phyloP scores from a whole-genome alignment of 2,329 filamentous ascomycete genomes.

The Claviceps humidiphila region DNA sequence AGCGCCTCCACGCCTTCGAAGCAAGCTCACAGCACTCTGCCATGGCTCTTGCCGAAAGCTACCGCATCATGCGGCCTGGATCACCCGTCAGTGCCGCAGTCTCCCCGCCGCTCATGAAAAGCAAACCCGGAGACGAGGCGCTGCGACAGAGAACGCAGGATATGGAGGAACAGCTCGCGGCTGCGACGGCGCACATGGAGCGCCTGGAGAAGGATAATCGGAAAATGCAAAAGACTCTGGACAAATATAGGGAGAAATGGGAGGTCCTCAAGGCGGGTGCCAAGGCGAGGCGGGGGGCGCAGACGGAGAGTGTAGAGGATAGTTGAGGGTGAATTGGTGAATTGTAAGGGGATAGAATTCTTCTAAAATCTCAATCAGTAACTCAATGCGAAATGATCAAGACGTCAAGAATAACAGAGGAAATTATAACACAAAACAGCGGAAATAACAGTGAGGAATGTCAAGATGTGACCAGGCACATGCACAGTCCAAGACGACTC shows the following conservation, averaged over 20 bases:
- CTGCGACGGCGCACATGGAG: constrained; percentile 46
- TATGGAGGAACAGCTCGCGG: constrained; percentile 52
- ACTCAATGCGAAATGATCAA: no score
- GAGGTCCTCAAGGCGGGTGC: constrained; percentile 47
- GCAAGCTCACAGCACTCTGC: constrained; percentile 79
- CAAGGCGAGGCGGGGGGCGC: constrained; percentile 36
- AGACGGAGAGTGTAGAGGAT: constrained; percentile 22
- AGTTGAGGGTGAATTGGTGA: constrained; percentile 4
- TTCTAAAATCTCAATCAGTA: no score
- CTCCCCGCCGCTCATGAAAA: constrained; percentile 14
- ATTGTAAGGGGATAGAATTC: no score
- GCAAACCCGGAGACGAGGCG: constrained; percentile 17
- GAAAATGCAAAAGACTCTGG: constrained; percentile 41
- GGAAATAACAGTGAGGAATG: no score
- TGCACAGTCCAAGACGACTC: no score
- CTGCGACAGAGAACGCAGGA: constrained; percentile 43
- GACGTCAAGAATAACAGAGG: no score
- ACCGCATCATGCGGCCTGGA: constrained; percentile 45
- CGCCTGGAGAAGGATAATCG: constrained; percentile 50
- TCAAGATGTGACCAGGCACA: no score
- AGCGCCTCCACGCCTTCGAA: constrained; percentile 85
- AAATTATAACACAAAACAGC: no score
- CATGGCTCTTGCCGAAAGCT: constrained; percentile 75
- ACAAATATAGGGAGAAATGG: constrained; percentile 48
- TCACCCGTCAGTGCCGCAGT: constrained; percentile 26